A percentile compares a stretch with the other conserved stretches of the same genome.
These are phyloP conservation scores for Purpureocillium lavendulum DNA, from an alignment of 2,329 filamentous ascomycete species.

Conservation along the genomic window DNA sequence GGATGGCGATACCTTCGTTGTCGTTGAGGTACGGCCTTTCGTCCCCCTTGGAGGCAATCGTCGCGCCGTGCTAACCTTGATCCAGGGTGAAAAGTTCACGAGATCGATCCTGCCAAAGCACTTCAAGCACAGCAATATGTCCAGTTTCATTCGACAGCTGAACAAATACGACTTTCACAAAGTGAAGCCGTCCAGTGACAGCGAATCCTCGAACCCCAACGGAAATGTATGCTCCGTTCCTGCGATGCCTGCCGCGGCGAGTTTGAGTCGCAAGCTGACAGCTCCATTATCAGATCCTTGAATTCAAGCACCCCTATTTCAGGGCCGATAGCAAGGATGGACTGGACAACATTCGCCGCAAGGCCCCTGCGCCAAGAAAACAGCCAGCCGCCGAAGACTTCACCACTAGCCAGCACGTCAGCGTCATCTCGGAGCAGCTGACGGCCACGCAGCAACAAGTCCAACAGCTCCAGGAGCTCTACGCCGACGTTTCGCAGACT, in stretches of 20 bases:
- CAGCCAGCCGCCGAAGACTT: slow-evolving; percentile 58
- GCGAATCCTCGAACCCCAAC: slow-evolving; percentile 21
- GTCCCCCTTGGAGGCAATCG: no score
- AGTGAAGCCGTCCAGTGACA: slow-evolving; percentile 52
- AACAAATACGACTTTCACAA: slow-evolving; percentile 99
- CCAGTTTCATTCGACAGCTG: slow-evolving; percentile 88
- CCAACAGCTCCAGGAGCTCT: slow-evolving; percentile 76
- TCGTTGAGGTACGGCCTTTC: slow-evolving; percentile 69
- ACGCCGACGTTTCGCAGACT: slow-evolving; percentile 63
- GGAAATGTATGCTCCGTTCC: slow-evolving; percentile 21
- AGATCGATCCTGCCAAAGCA: slow-evolving; percentile 95
- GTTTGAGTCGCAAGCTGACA: slow-evolving; percentile 2
- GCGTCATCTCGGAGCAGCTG: slow-evolving; percentile 79
- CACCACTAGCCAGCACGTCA: slow-evolving; percentile 77
- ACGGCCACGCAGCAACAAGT: slow-evolving; percentile 89
- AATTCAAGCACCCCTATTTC: slow-evolving; percentile 97
- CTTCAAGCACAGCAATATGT: slow-evolving; percentile 99
- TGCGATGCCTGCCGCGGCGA: not conserved
- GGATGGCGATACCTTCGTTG: slow-evolving; percentile 91
- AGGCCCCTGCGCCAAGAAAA: slow-evolving; percentile 87
- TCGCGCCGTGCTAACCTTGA: no score
- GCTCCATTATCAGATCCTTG: slow-evolving; percentile 39
- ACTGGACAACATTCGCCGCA: slow-evolving; percentile 90
- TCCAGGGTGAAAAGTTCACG: slow-evolving; percentile 93
- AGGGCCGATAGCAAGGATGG: slow-evolving; percentile 93